Percentiles rank a stretch among this genome's conserved stretches.
These are phyloP conservation scores for Plectosphaerella plurivora DNA, from an alignment of 2,329 filamentous ascomycete genomes.

Conservation along the genomic window DNA sequence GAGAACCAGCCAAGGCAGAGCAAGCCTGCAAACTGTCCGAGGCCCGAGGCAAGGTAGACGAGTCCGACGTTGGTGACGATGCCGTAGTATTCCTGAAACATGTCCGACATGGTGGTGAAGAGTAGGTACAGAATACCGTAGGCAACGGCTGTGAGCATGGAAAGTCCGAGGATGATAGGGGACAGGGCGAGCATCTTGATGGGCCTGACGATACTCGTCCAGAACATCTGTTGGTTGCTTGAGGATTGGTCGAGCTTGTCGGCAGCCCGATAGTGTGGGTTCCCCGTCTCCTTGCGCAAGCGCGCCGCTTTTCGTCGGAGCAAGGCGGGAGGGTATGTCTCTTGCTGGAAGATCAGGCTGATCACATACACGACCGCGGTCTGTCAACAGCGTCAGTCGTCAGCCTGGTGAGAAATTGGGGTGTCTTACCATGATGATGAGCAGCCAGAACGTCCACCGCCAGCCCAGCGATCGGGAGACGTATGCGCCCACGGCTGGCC, in stretches of 20 bases:
- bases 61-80: no score
- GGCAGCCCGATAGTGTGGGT: constrained; percentile 15
- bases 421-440: constrained; percentile 34
- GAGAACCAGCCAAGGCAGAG: no score
- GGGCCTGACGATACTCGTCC: constrained; percentile 30
- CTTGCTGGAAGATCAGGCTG: no score
- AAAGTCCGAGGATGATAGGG: constrained; percentile 44
- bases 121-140: constrained; percentile 54
- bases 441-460: constrained; percentile 46
- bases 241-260: no score
- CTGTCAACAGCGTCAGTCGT: no score
- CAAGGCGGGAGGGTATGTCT: no score
- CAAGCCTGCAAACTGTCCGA: no score
- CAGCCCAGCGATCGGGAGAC: constrained; percentile 36
- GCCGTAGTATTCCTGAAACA: no score
- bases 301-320: constrained; percentile 32
- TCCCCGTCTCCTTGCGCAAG: constrained; percentile 36
- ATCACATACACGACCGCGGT: no score
- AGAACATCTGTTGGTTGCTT: constrained; percentile 15
- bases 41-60: no score
- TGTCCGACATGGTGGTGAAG: no score
- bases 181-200: constrained; percentile 50
- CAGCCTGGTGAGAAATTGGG: no score
- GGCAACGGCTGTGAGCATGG: constrained; percentile 48
- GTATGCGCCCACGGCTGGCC: constrained; percentile 39